These are phyloP conservation scores for Nothophaeocryptopus gaeumannii DNA, from an alignment of 2,329 filamentous ascomycete species.

Conservation along the genomic window DNA sequence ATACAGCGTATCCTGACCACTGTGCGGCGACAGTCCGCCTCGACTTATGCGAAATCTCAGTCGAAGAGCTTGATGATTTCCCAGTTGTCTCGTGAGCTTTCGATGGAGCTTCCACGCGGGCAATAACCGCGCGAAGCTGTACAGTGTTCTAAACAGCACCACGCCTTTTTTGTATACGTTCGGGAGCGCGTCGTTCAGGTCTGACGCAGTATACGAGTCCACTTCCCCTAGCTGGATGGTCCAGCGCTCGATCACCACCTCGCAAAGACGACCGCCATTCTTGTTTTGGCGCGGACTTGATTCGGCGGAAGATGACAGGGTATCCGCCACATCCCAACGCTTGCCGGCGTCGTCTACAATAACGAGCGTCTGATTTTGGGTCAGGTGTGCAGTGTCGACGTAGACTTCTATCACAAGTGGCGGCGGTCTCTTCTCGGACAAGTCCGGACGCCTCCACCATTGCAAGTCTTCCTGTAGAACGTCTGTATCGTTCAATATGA, in stretches of 20 bases:
- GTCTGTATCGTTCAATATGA: constrained; percentile 90
- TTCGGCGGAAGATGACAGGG: constrained; percentile 63
- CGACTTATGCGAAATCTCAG: constrained; percentile 75
- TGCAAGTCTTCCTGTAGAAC: constrained; percentile 77
- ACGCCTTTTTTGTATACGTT: constrained; percentile 97
- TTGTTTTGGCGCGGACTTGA: constrained; percentile 45
- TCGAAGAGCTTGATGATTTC: constrained; percentile 61
- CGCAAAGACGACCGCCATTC: constrained; percentile 49
- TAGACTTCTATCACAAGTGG: constrained; percentile 89
- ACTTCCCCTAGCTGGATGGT: constrained; percentile 72
- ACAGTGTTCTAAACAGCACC: constrained; percentile 87
- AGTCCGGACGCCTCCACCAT: constrained; percentile 77
- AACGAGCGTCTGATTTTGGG: constrained; percentile 81
- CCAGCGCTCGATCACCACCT: constrained; percentile 90
- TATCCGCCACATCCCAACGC: constrained; percentile 86
- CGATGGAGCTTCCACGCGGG: constrained; percentile 85
- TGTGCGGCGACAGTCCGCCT: constrained; percentile 51
- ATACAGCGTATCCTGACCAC: constrained; percentile 64
- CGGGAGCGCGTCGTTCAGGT: constrained; percentile 63
- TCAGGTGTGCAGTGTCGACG: constrained; percentile 62
- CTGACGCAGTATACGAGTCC: constrained; percentile 52
- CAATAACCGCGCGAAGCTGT: constrained; percentile 74
- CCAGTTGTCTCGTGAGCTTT: constrained; percentile 66
- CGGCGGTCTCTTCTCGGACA: constrained; percentile 72
- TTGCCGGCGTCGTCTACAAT: constrained; percentile 85